Percentiles rank a stretch among this genome's conserved stretches.
Evolutionary conservation across 169 alveolate species (phyloP).

Genomic region (Plasmodium coatneyi): DNA sequence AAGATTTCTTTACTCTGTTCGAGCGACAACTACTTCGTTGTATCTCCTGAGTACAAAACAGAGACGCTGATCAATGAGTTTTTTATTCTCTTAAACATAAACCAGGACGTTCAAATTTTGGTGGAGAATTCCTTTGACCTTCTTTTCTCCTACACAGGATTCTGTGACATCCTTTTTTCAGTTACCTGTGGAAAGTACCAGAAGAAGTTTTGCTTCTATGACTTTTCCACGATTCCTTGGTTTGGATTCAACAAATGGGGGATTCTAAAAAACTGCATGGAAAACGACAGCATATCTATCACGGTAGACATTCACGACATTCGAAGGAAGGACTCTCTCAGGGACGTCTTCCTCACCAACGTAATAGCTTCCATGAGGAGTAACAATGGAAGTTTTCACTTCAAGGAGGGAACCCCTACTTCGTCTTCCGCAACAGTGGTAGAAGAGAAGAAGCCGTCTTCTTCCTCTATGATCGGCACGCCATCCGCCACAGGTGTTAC

Average conservation of each 20-base stretch:
- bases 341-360: conserved; percentile 12
- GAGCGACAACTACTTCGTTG: conserved; percentile 50
- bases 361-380: conserved; percentile 1
- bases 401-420: neutral
- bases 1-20: conserved; percentile 25
- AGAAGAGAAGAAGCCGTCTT: neutral
- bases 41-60: conserved; percentile 66
- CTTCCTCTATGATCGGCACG: neutral
- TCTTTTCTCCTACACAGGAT: conserved; percentile 70
- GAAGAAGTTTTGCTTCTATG: conserved; percentile 21
- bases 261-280: conserved; percentile 23
- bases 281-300: conserved; percentile 37
- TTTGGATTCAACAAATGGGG: conserved; percentile 70
- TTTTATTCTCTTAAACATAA: conserved; percentile 36
- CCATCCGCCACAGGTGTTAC: neutral
- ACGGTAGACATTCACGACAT: conserved; percentile 49
- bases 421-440: neutral
- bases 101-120: neutral
- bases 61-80: conserved; percentile 31
- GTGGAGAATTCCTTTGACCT: conserved; percentile 10
- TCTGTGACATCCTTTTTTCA: conserved; percentile 56
- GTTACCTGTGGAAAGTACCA: conserved; percentile 38
- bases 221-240: conserved; percentile 46
- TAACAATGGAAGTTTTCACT: neutral
- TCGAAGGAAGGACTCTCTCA: conserved; percentile 9